Evolutionary conservation across 345 rosid genomes (phyloP).

Genomic region (Acer yangbiense): DNA sequence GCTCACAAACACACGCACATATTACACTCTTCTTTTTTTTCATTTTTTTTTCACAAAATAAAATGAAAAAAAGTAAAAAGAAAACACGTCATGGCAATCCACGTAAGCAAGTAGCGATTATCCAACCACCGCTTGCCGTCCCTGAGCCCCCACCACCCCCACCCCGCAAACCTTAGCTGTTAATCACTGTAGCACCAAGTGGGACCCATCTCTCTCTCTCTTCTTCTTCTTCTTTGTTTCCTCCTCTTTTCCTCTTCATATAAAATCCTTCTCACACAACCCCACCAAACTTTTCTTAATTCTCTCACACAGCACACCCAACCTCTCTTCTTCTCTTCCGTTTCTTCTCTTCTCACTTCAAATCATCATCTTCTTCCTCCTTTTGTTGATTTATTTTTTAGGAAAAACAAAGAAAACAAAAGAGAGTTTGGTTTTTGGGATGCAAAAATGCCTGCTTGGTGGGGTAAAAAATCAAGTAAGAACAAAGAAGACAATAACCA

Average conservation of each 20-base stretch:
- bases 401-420: background rate
- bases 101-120: slow-evolving; percentile 28
- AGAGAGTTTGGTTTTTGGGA: background rate
- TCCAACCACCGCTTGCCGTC: slow-evolving; percentile 54
- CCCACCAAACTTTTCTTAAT: slow-evolving; percentile 20
- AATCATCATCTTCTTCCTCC: background rate
- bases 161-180: slow-evolving; percentile 31
- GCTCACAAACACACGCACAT: too few relatives aligned
- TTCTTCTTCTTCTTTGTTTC: slow-evolving; percentile 16
- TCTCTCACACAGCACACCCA: too few relatives aligned
- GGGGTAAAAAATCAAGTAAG: slow-evolving; percentile 63
- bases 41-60: too few relatives aligned
- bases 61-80: too few relatives aligned
- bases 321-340: background rate
- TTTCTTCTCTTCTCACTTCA: too few relatives aligned
- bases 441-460: slow-evolving; percentile 76
- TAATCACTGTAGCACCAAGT: slow-evolving; percentile 20
- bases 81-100: background rate
- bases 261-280: slow-evolving; percentile 14
- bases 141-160: background rate
- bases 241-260: background rate
- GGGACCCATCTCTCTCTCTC: background rate
- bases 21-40: too few relatives aligned
- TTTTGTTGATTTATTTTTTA: background rate
- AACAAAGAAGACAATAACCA: slow-evolving; percentile 48